A percentile compares a stretch with the other conserved stretches of the same genome.
Conservation (phyloP, 306 rosid genomes). For the Vicia villosa region DNA sequence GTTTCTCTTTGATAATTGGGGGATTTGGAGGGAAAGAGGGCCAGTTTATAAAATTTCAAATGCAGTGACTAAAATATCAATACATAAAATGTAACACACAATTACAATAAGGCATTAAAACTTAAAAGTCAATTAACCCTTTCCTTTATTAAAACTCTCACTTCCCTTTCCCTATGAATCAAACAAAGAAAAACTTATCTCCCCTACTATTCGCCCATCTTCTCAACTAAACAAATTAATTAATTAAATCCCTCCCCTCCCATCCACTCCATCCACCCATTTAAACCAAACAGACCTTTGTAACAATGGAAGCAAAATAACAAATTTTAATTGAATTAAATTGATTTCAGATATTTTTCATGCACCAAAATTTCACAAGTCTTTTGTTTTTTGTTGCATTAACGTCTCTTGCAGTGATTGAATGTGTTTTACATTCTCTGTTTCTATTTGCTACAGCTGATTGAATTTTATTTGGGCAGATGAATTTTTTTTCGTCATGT, state of each 20-base stretch:
- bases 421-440: slow-evolving; percentile 1
- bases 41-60: background rate
- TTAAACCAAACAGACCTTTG: background rate
- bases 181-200: background rate
- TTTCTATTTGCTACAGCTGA: slow-evolving; percentile 18
- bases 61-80: background rate
- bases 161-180: background rate
- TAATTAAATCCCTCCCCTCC: background rate
- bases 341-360: background rate
- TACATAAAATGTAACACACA: background rate
- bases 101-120: background rate
- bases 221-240: background rate
- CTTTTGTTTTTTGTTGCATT: background rate
- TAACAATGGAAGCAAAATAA: background rate
- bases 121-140: background rate
- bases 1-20: background rate
- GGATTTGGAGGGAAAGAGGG: background rate
- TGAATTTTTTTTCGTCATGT: background rate
- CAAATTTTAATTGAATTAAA: background rate
- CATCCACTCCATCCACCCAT: background rate
- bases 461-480: slow-evolving; percentile 17
- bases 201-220: background rate
- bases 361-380: background rate
- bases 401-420: slow-evolving; percentile 5
- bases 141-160: background rate